Evolutionary conservation across 805 yeast genomes (phyloP).

Genomic region (Nakazawaea peltata): DNA sequence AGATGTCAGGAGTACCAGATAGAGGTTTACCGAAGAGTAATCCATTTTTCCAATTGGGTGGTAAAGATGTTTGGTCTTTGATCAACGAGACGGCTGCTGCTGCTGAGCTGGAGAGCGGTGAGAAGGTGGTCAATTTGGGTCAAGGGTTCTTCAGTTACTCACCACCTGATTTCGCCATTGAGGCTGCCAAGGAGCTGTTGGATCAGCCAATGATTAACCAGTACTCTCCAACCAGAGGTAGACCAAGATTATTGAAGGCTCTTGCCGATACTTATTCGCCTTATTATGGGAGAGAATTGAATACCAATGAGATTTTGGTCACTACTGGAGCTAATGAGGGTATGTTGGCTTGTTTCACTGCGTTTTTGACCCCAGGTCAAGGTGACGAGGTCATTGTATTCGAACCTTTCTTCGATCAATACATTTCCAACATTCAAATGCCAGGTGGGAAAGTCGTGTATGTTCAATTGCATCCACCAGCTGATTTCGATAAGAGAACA

Average conservation of each 20-base stretch:
- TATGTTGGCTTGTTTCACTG: slow-evolving; percentile 76
- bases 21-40: slow-evolving; percentile 39
- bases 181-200: slow-evolving; percentile 73
- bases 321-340: slow-evolving; percentile 99
- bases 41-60: slow-evolving; percentile 61
- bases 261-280: slow-evolving; percentile 67
- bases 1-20: no score
- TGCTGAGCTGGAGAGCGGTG: slow-evolving; percentile 61
- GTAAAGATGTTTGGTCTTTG: slow-evolving; percentile 91
- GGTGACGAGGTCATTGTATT: slow-evolving; percentile 89
- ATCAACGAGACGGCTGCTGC: slow-evolving; percentile 93
- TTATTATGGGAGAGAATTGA: slow-evolving; percentile 48
- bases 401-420: slow-evolving; percentile 96
- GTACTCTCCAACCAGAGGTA: slow-evolving; percentile 88
- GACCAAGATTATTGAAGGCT: slow-evolving; percentile 65
- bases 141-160: slow-evolving; percentile 96
- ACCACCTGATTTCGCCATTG: slow-evolving; percentile 89
- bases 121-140: slow-evolving; percentile 81
- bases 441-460: slow-evolving; percentile 89
- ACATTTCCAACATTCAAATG: slow-evolving; percentile 87
- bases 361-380: slow-evolving; percentile 64
- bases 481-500: slow-evolving; percentile 49
- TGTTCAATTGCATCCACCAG: slow-evolving; percentile 81
- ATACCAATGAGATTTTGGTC: slow-evolving; percentile 58
- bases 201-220: slow-evolving; percentile 75